These are phyloP conservation scores for Artomyces pyxidatus DNA, from an alignment of 768 basidiomycete genomes.

Conservation along the genomic window DNA sequence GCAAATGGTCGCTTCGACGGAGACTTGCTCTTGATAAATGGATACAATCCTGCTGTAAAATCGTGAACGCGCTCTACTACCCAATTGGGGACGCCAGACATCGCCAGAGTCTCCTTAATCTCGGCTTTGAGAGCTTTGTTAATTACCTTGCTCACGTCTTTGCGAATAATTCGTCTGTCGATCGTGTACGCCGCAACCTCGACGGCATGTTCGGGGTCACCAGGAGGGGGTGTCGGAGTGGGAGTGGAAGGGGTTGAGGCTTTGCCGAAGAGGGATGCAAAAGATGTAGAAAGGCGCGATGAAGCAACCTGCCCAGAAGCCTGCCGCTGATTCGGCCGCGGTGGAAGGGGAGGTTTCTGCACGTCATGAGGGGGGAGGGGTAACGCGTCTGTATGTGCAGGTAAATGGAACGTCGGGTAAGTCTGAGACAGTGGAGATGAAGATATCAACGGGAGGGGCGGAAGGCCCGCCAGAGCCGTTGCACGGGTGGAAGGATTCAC, in stretches of 20 bases:
- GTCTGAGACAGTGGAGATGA: conserved; percentile 26
- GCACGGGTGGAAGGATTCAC: conserved; percentile 27
- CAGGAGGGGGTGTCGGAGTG: conserved; percentile 9
- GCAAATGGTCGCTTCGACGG: conserved; percentile 2
- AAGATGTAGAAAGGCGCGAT: conserved; percentile 18
- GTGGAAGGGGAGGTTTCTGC: conserved; percentile 22
- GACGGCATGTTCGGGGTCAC: conserved; percentile 28
- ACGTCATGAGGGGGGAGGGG: conserved; percentile 25
- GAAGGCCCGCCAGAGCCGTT: conserved; percentile 35
- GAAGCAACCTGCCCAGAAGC: conserved; percentile 13
- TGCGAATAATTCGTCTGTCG: conserved; percentile 39
- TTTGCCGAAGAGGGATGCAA: conserved; percentile 18
- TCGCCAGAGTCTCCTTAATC: conserved; percentile 39
- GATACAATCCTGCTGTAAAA: conserved; percentile 46
- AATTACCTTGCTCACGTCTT: conserved; percentile 47
- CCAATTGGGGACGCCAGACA: conserved; percentile 42
- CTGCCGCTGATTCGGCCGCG: conserved; percentile 18
- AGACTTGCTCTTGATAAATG: conserved; percentile 35
- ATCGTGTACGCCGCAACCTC: conserved; percentile 60
- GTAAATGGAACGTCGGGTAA: conserved; percentile 43
- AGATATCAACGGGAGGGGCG: conserved; percentile 39
- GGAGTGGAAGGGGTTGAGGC: conserved; percentile 9
- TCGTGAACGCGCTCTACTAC: conserved; percentile 50
- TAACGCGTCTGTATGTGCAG: conserved; percentile 29
- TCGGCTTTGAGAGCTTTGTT: conserved; percentile 47